Conservation (phyloP, 2,329 filamentous ascomycete species). For the Aspergillus quadrilineatus region DNA sequence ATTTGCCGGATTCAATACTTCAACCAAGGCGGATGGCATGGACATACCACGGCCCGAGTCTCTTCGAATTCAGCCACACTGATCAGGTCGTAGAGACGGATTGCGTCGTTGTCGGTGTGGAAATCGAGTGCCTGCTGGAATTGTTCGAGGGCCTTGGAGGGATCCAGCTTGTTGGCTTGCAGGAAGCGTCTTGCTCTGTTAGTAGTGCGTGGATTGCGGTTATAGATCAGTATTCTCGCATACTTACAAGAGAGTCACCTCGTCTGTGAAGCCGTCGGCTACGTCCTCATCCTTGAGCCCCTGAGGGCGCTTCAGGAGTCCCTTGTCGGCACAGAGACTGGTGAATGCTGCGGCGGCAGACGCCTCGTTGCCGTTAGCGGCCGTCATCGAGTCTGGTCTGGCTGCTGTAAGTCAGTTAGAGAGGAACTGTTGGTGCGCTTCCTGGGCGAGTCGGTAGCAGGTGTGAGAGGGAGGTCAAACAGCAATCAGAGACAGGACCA, state of each 20-base stretch:
- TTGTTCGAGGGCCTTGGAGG: conserved; percentile 17
- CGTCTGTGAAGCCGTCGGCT: conserved; percentile 19
- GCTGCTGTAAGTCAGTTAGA: not conserved
- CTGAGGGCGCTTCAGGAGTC: conserved; percentile 13
- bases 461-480: not conserved
- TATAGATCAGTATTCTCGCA: too few relatives aligned
- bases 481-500: not conserved
- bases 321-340: conserved; percentile 1
- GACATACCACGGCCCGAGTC: conserved; percentile 20
- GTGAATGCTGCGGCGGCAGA: not conserved
- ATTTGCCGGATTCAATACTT: too few relatives aligned
- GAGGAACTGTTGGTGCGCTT: too few relatives aligned
- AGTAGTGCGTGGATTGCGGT: not conserved
- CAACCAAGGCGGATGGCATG: too few relatives aligned
- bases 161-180: conserved; percentile 17
- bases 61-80: conserved; percentile 22
- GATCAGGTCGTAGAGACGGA: conserved; percentile 20
- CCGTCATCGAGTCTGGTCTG: not conserved
- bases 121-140: conserved; percentile 17
- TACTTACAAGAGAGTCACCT: conserved; percentile 20
- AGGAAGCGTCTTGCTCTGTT: conserved; percentile 21
- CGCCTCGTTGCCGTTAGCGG: not conserved
- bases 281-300: conserved; percentile 17
- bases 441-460: too few relatives aligned
- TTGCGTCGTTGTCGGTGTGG: conserved; percentile 15